Evolutionary conservation across 495 filamentous ascomycete species (phyloP).

Genomic region (Aspergillus sclerotiicarbonarius): DNA sequence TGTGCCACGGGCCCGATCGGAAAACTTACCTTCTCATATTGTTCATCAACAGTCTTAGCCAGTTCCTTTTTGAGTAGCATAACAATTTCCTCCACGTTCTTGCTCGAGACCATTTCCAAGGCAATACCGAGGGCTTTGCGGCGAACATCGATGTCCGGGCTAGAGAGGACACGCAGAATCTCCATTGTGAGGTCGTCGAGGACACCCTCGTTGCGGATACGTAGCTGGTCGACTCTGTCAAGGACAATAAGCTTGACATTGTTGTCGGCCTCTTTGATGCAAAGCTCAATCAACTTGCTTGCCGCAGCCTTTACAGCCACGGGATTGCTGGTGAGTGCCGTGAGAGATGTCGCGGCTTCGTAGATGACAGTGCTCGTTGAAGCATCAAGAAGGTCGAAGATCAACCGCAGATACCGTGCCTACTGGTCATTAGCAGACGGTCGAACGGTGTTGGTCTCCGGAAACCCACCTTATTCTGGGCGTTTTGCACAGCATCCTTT

Average conservation of each 20-base stretch:
- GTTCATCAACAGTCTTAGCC: slow-evolving; percentile 94
- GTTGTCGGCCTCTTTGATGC: slow-evolving; percentile 96
- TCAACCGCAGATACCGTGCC: slow-evolving; percentile 88
- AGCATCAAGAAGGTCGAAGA: slow-evolving; percentile 95
- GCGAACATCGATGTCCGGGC: slow-evolving; percentile 94
- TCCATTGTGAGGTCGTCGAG: slow-evolving; percentile 98
- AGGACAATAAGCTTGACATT: slow-evolving; percentile 98
- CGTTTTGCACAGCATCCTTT: slow-evolving; percentile 93
- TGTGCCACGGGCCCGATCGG: neutral
- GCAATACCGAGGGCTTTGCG: slow-evolving; percentile 89
- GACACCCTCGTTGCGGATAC: slow-evolving; percentile 88
- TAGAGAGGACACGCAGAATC: slow-evolving; percentile 91
- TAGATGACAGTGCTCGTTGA: slow-evolving; percentile 93
- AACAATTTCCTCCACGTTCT: slow-evolving; percentile 97
- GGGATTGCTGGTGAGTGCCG: slow-evolving; percentile 90
- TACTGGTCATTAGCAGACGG: slow-evolving; percentile 36
- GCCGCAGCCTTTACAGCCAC: slow-evolving; percentile 98
- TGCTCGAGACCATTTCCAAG: slow-evolving; percentile 96
- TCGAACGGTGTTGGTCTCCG: neutral
- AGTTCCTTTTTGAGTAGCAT: slow-evolving; percentile 96
- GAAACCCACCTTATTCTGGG: slow-evolving; percentile 77
- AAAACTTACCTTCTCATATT: slow-evolving; percentile 79
- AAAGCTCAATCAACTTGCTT: slow-evolving; percentile 91
- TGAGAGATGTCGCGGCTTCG: slow-evolving; percentile 96
- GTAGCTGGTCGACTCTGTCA: slow-evolving; percentile 87